A percentile compares a stretch with the other conserved stretches of the same genome.
phyloP scores from a whole-genome alignment of 495 filamentous ascomycete genomes.

The Cercophora samala region DNA sequence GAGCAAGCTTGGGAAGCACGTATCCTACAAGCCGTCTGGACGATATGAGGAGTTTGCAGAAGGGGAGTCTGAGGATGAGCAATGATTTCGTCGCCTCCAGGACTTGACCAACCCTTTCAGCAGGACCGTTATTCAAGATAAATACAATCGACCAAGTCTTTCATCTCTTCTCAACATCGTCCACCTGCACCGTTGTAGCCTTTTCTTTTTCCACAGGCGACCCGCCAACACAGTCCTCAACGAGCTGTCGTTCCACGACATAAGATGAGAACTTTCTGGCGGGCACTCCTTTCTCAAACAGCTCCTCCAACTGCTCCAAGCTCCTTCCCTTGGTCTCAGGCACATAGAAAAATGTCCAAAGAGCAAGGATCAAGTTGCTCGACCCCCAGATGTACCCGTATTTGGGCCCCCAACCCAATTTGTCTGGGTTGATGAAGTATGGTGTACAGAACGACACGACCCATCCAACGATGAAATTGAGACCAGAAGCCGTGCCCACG shows the following conservation, averaged over 20 bases:
- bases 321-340: conserved; percentile 54
- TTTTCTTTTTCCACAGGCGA: background rate
- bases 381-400: conserved; percentile 54
- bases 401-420: conserved; percentile 49
- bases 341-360: conserved; percentile 48
- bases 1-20: conserved; percentile 3
- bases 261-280: conserved; percentile 37
- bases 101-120: background rate
- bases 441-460: conserved; percentile 43
- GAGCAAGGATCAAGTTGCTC: conserved; percentile 41
- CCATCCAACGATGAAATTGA: conserved; percentile 48
- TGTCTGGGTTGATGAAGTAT: conserved; percentile 50
- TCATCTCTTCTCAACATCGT: conserved; percentile 13
- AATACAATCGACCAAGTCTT: background rate
- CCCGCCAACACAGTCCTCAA: conserved; percentile 16
- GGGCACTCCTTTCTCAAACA: conserved; percentile 39
- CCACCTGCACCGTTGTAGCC: conserved; percentile 4
- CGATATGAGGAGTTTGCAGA: background rate
- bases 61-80: background rate
- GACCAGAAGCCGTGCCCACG: conserved; percentile 46
- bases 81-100: background rate
- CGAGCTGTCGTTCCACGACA: conserved; percentile 26
- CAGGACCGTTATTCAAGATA: background rate
- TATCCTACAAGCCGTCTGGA: background rate
- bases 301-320: conserved; percentile 56